A percentile compares a stretch with the other conserved stretches of the same genome.
Conservation (phyloP, 495 filamentous ascomycete species). For the Neurospora sp. region DNA sequence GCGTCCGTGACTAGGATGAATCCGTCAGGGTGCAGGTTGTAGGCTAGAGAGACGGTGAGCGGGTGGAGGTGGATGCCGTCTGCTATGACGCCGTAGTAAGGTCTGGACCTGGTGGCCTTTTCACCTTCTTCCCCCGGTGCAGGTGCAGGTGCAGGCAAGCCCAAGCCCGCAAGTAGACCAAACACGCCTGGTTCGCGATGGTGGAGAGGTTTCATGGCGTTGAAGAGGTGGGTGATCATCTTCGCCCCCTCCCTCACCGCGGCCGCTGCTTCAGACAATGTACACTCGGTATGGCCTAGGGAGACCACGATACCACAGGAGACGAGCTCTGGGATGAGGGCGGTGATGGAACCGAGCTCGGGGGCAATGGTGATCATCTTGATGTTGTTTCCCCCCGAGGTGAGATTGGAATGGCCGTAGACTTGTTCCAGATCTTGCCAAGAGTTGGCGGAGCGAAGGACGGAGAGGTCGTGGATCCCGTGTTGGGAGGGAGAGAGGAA, state of each 20-base stretch:
- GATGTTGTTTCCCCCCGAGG: conserved; percentile 31
- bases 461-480: conserved; percentile 60
- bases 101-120: no score
- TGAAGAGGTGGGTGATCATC: conserved; percentile 86
- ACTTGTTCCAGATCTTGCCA: conserved; percentile 51
- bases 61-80: conserved; percentile 61
- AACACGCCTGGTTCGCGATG: no score
- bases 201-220: conserved; percentile 50
- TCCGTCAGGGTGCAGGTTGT: conserved; percentile 48
- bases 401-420: conserved; percentile 59
- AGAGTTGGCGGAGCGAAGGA: conserved; percentile 45
- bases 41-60: conserved; percentile 49
- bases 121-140: no score
- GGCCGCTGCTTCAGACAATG: conserved; percentile 1
- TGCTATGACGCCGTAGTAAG: conserved; percentile 50
- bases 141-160: no score
- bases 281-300: conserved; percentile 55
- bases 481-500: conserved; percentile 63
- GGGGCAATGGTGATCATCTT: conserved; percentile 76
- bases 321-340: conserved; percentile 47
- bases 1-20: conserved; percentile 61
- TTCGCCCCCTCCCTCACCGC: conserved; percentile 52
- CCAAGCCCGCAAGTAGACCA: no score
- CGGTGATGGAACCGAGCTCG: conserved; percentile 55
- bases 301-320: conserved; percentile 56